These are phyloP conservation scores for Curvularia sp. DNA, from an alignment of 2,329 filamentous ascomycete genomes.

Conservation along the genomic window DNA sequence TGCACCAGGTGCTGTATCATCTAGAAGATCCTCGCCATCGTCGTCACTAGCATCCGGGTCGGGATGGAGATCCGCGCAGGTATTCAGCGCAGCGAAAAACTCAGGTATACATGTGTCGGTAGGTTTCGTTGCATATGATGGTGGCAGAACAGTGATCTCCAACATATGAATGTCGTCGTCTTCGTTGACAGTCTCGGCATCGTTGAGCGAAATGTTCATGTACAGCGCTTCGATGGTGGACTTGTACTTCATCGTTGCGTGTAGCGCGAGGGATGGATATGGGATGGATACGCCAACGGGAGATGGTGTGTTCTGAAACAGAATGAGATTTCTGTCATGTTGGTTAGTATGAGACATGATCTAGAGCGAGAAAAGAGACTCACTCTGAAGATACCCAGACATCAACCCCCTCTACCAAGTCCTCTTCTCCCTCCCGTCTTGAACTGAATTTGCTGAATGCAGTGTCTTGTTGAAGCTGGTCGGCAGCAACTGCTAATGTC, in stretches of 20 bases:
- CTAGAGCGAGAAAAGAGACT: neutral
- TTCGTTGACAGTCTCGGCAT: slow-evolving; percentile 62
- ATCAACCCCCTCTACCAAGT: slow-evolving; percentile 51
- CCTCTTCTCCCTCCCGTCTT: slow-evolving; percentile 35
- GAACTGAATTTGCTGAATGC: slow-evolving; percentile 55
- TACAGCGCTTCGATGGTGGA: slow-evolving; percentile 44
- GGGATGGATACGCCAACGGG: slow-evolving; percentile 71
- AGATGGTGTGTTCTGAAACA: slow-evolving; percentile 66
- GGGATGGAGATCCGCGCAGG: slow-evolving; percentile 78
- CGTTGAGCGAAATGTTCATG: slow-evolving; percentile 55
- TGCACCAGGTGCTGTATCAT: slow-evolving; percentile 71
- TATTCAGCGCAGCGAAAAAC: slow-evolving; percentile 74
- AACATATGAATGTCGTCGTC: slow-evolving; percentile 70
- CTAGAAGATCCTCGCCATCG: slow-evolving; percentile 58
- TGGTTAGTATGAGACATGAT: slow-evolving; percentile 3
- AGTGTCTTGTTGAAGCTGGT: slow-evolving; percentile 61
- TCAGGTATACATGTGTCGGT: slow-evolving; percentile 52
- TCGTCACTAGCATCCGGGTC: slow-evolving; percentile 69
- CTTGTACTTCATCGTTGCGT: slow-evolving; percentile 71
- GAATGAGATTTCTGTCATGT: slow-evolving; percentile 59
- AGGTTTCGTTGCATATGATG: slow-evolving; percentile 33
- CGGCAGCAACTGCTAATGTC: slow-evolving; percentile 64
- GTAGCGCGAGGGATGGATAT: slow-evolving; percentile 77
- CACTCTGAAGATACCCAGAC: slow-evolving; percentile 59
- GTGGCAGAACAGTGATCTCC: slow-evolving; percentile 71